Evolutionary conservation across 495 filamentous ascomycete genomes (phyloP).

Genomic region (Collariella sp.): DNA sequence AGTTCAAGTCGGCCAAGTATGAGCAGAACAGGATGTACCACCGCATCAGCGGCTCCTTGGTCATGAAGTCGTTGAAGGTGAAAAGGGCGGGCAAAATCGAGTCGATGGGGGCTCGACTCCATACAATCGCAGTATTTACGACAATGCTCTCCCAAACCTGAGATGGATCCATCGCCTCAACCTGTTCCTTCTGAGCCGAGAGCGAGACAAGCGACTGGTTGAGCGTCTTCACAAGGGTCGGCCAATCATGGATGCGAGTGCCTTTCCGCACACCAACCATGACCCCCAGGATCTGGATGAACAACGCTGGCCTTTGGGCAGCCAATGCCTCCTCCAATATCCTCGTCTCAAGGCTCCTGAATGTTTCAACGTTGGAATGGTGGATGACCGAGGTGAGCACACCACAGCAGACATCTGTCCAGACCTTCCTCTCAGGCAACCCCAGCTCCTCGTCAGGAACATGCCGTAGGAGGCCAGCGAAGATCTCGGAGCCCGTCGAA

Average conservation of each 20-base stretch:
- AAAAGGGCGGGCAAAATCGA: conserved; percentile 60
- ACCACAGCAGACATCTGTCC: conserved; percentile 61
- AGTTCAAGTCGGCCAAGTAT: conserved; percentile 61
- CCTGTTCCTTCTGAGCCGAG: conserved; percentile 24
- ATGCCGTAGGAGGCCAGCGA: conserved; percentile 50
- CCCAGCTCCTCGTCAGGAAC: conserved; percentile 44
- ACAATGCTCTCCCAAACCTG: conserved; percentile 47
- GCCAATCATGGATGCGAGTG: conserved; percentile 65
- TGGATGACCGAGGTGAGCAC: conserved; percentile 73
- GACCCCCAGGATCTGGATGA: conserved; percentile 56
- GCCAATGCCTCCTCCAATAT: conserved; percentile 40
- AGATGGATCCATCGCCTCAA: conserved; percentile 35
- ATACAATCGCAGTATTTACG: conserved; percentile 56
- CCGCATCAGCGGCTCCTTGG: conserved; percentile 49
- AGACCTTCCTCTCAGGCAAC: conserved; percentile 34
- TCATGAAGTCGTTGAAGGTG: conserved; percentile 53
- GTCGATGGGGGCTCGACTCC: conserved; percentile 74
- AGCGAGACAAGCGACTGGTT: conserved; percentile 45
- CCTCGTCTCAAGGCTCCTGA: conserved; percentile 51
- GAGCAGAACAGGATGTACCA: conserved; percentile 81
- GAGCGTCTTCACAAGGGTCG: conserved; percentile 48
- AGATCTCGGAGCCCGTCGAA: conserved; percentile 66
- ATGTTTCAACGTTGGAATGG: conserved; percentile 63
- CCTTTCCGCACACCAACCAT: conserved; percentile 70
- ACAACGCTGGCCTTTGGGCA: conserved; percentile 40